These are phyloP conservation scores for Venturia effusa DNA, from an alignment of 2,329 filamentous ascomycete species.

Conservation along the genomic window DNA sequence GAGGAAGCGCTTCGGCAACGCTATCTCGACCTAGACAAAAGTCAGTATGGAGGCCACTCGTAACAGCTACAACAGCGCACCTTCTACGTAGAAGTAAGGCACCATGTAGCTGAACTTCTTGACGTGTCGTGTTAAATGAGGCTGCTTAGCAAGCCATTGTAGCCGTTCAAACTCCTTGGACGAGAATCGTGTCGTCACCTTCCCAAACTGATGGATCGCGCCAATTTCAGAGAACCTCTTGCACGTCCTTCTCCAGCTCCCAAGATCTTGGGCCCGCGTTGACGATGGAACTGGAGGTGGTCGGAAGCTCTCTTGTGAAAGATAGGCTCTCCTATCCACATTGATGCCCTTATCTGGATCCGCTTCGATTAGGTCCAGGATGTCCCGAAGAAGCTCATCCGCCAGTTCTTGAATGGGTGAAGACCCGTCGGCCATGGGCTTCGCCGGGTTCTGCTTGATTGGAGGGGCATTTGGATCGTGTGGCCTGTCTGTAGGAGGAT, in stretches of 20 bases:
- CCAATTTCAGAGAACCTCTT: slow-evolving; percentile 40
- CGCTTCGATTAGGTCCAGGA: slow-evolving; percentile 41
- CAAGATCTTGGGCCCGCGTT: slow-evolving; percentile 34
- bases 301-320: slow-evolving; percentile 42
- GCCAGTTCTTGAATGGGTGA: slow-evolving; percentile 27
- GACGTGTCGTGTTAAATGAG: slow-evolving; percentile 41
- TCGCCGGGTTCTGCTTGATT: background rate
- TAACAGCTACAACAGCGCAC: slow-evolving; percentile 15
- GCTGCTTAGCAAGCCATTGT: slow-evolving; percentile 37
- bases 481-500: background rate
- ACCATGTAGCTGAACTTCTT: slow-evolving; percentile 52
- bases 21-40: slow-evolving; percentile 26
- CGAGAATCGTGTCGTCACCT: slow-evolving; percentile 42
- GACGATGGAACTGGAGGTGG: slow-evolving; percentile 30
- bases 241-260: slow-evolving; percentile 37
- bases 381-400: slow-evolving; percentile 39
- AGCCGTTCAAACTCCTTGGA: slow-evolving; percentile 38
- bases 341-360: slow-evolving; percentile 40
- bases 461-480: background rate
- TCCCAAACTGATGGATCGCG: slow-evolving; percentile 39
- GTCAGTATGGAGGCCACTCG: slow-evolving; percentile 16
- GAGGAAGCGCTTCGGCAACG: slow-evolving; percentile 28
- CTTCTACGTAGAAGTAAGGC: slow-evolving; percentile 46
- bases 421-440: background rate
- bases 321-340: slow-evolving; percentile 38